Evolutionary conservation across 352 stramenopile species (phyloP), one percentile per base, ranked within the genome.

Genomic region (Phytophthora boehmeriae): DNA sequence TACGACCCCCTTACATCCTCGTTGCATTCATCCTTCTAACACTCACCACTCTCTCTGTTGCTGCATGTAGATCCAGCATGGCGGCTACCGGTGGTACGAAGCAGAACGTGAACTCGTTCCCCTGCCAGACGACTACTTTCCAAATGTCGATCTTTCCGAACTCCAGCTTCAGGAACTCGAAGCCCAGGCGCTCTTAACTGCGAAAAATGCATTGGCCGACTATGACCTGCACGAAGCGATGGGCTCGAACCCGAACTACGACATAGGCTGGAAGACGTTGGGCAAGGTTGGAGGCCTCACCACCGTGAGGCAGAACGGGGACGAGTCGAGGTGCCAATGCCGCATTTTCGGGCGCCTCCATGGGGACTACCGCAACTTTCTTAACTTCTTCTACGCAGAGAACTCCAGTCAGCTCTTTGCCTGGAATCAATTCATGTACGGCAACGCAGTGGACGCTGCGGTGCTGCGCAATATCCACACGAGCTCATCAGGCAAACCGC

Each of bases 391-490:
- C 61, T 89, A 90, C 59, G 63, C 79, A 13, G 78, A 88, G 44
- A 86, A 42, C 0, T 69, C 68, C n/a, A 58, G 58, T 28, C 68
- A 90, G 45, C 63, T 89, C 39, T 87, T 80, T 63, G 75, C 85
- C 23, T 87, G 72, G 71, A 75, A 88, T 60, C 78, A 87, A 52
- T 71, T 88, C 53, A 76, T 90, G 68, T 79, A 75, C 39, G 73
- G 83, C 43, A 70, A 76, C 39, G 69, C 67, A 0, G 54, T 89
- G 16, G 84, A 93, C 66, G 84, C 80, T 5, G 69, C 74, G 30
- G 75, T 93, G 39, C 50, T 93, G 11, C 61, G 73, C 44, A 93
- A 83, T 41, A 82, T 92, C 54, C 73, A 89, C 54, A 88, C 80
- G 4, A 71, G 73, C n/a, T 48, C 45, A 2, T 74, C 61, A 22